Evolutionary conservation across 805 yeast genomes (phyloP), one percentile per base, ranked within the genome.

Genomic region (Cephaloascus albidus): DNA sequence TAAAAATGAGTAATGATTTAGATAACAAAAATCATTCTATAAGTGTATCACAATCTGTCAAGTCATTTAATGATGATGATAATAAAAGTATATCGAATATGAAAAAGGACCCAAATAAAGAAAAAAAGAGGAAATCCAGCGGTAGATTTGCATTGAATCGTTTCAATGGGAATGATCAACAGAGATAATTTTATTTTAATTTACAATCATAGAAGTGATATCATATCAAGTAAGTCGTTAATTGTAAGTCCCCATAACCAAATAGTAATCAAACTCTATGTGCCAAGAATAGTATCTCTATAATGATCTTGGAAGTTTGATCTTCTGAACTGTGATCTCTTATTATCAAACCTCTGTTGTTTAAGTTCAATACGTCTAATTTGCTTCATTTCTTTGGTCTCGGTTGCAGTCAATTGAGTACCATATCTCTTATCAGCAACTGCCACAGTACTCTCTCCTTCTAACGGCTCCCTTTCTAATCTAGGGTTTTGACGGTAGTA

Each of bases 361-460:
- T 40, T 45, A 35, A 34, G 42, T 36, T 44, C 52, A 3, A 51
- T 16, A 10, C 35, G 30, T 44, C 42, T 40, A n/a, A 31, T 15
- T 31, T 31, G 33, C 14, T 31, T 31, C 8, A 16, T 10, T n/a
- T 31, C 33, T 16, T n/a, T 31, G 33, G 18, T 31, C 18, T 31
- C 33, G 6, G 33, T 15, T 8, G 33, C 6, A 10, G 33, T 31
- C 14, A 31, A 31, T 10, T 8, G 6, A 8, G 6, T 16, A 16
- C 15, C 33, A 51, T 66, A 49, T 65, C 86, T 68, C 41, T 82
- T 70, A 50, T 89, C 95, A 4, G 81, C 86, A 3, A 86, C 77
- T 19, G 85, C 74, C 31, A 88, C 80, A 0, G 96, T 81, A 34
- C 78, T 76, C 50, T 75, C 79, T 20, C 88, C 81, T 33, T 85